phyloP scores from a whole-genome alignment of 169 alveolate genomes.

The Cryptosporidium andersoni region DNA sequence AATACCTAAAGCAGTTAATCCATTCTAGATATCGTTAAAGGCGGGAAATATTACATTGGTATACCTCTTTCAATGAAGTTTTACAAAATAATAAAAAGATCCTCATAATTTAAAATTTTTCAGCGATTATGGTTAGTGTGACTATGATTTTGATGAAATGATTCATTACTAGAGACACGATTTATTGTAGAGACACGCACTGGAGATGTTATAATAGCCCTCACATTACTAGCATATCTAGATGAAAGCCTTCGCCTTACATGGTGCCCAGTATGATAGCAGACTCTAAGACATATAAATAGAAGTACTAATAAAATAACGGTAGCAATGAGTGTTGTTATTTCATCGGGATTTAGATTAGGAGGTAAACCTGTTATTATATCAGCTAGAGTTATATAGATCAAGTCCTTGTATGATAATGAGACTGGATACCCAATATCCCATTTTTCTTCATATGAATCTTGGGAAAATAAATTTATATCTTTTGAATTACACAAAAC shows the following conservation, averaged over 20 bases:
- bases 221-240: neutral
- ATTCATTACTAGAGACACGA: neutral
- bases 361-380: neutral
- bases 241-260: neutral
- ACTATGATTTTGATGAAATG: neutral
- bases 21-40: neutral
- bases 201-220: neutral
- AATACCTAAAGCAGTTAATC: neutral
- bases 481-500: slow-evolving; percentile 8
- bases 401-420: neutral
- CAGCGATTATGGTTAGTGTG: too few relatives aligned
- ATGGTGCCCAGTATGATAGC: neutral
- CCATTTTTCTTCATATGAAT: neutral
- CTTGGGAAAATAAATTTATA: neutral
- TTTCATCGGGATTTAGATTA: neutral
- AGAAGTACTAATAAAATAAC: neutral
- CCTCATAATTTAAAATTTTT: too few relatives aligned
- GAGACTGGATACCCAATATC: neutral
- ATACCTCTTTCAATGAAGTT: too few relatives aligned
- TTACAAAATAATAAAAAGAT: too few relatives aligned
- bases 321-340: neutral
- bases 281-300: neutral
- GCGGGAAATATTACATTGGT: neutral
- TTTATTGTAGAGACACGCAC: neutral
- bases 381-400: neutral